Evolutionary conservation across 1,284 basidiomycete genomes (phyloP), one percentile per base, ranked within the genome.

Genomic region (Ceratobasidium sp.): DNA sequence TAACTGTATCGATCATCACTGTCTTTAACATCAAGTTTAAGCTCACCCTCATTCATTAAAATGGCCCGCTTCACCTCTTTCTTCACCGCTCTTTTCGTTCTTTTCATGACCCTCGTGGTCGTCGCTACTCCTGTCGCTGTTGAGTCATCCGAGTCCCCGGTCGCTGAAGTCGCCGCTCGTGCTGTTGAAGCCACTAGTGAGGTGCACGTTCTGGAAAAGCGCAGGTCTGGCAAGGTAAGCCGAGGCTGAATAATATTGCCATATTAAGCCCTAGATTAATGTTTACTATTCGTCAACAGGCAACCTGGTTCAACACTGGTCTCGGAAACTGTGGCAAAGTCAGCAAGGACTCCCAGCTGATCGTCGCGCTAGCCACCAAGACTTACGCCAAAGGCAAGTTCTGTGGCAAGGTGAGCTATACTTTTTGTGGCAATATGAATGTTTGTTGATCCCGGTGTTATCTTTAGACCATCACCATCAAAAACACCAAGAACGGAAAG

Each of bases 271-370:
- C 29, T 44, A 33, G 31, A 36, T 48, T 1, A 24, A 27, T 44
- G 24, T 47, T 48, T 2, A 44, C 24, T 29, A 6, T 56, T 27
- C 2, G 31, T 24, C 1, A 15, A 24, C 45, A 72, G 59, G 76
- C 59, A 9, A 77, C 76, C 17, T 77, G 54, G 41, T 77, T 65
- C 54, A 57, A 77, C 57, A 65, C 73, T 36, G 76, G 76, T 17
- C 51, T 76, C 17, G 76, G 76, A 27, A 72, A 63, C 31, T 77
- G 76, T 44, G 76, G 76, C 19, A 59, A 73, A 47, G 76, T 77
- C 24, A 75, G 75, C 74, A 73, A 73, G 4, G 74, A 76, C 45
- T 57, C n/a, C 14, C 62, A 76, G 45, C 36, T 50, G 15, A 75
- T 77, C 41, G 66, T 77, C 27, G 76, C 76, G 29, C 50, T 77